Conservation (phyloP, 2,329 filamentous ascomycete genomes). For the Seiridium cupressi region DNA sequence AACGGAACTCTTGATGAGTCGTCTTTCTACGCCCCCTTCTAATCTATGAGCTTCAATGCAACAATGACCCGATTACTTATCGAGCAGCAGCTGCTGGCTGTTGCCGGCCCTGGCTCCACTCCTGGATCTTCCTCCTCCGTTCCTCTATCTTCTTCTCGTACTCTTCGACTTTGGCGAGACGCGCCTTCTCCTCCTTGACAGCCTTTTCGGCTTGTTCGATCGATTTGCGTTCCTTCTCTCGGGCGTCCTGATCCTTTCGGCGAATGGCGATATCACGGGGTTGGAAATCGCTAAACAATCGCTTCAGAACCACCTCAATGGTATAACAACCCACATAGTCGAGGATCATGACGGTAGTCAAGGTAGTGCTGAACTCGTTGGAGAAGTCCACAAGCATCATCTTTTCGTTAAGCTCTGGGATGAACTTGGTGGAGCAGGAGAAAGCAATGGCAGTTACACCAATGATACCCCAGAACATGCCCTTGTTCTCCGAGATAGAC, state of each 20-base stretch:
- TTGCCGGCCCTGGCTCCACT: conserved; percentile 37
- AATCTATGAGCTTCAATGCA: neutral
- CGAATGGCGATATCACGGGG: conserved; percentile 91
- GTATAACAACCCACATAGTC: conserved; percentile 86
- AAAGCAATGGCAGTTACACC: conserved; percentile 89
- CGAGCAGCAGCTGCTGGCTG: conserved; percentile 4
- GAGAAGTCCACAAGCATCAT: conserved; percentile 91
- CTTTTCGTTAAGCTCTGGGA: conserved; percentile 92
- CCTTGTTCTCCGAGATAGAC: conserved; percentile 89
- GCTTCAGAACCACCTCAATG: conserved; percentile 85
- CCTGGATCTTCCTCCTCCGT: conserved; percentile 44
- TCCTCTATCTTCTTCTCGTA: conserved; percentile 58
- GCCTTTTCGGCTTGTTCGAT: conserved; percentile 50
- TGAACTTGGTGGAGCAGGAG: conserved; percentile 89
- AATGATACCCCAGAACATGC: conserved; percentile 97
- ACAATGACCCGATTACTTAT: neutral
- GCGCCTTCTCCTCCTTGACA: conserved; percentile 50
- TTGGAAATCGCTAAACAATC: conserved; percentile 82
- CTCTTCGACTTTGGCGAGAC: conserved; percentile 54
- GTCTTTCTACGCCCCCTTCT: neutral
- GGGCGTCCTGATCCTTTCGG: conserved; percentile 79
- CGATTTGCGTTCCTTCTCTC: conserved; percentile 69
- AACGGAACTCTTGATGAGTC: neutral
- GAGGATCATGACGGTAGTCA: conserved; percentile 80
- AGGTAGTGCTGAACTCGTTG: conserved; percentile 81